Conservation (phyloP, 306 rosid species). For the Prunus dulcis region DNA sequence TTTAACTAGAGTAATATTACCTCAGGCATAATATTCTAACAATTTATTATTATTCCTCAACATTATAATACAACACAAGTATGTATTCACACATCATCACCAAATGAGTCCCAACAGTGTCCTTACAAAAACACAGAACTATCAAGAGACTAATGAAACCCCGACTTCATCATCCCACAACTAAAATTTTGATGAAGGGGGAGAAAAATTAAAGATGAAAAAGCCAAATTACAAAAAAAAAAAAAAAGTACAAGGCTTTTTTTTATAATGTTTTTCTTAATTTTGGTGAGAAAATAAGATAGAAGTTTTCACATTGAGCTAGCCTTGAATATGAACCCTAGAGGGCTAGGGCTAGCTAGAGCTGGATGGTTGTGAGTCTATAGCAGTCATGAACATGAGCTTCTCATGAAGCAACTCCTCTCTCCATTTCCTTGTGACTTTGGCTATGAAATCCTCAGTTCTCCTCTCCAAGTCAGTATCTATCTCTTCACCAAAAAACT, state of each 20-base stretch:
- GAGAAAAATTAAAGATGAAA: background rate
- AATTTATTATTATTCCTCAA: background rate
- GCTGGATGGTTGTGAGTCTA: constrained; percentile 8
- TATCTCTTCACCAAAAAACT: constrained; percentile 10
- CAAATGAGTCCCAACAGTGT: constrained; percentile 7
- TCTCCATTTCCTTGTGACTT: constrained; percentile 26
- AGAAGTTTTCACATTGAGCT: background rate
- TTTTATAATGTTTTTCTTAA: background rate
- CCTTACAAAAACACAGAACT: background rate
- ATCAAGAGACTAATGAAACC: constrained; percentile 2
- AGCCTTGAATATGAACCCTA: constrained; percentile 6
- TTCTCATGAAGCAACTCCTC: constrained; percentile 27
- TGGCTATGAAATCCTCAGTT: constrained; percentile 35
- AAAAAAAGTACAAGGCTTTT: background rate
- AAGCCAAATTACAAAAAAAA: constrained; percentile 1
- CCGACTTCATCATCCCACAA: background rate
- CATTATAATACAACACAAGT: background rate
- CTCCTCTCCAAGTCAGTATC: constrained; percentile 27
- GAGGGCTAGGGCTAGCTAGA: constrained; percentile 4
- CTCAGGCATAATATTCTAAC: background rate
- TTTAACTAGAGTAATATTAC: background rate
- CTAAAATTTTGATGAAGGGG: background rate
- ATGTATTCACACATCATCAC: background rate
- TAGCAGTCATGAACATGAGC: background rate
- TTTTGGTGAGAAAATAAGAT: background rate